Percentiles rank a stretch among this genome's conserved stretches.
Conservation (phyloP, 495 filamentous ascomycete genomes). For the Chaetomium fimeti region DNA sequence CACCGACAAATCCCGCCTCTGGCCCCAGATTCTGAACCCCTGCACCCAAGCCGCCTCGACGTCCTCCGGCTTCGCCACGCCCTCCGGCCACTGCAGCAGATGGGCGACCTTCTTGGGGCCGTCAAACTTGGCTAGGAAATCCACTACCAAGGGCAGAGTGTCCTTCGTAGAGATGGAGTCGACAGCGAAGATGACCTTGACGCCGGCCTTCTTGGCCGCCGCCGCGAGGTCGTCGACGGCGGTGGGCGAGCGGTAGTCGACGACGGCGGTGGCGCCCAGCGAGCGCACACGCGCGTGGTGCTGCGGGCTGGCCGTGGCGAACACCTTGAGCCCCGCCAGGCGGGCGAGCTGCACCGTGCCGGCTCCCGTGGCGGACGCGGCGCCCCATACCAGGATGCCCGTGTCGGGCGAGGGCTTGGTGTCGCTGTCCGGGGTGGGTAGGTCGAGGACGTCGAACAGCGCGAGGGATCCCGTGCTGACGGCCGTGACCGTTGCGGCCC, state of each 20-base stretch:
- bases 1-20: background rate
- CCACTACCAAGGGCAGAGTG: constrained; percentile 22
- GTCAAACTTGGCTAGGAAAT: constrained; percentile 19
- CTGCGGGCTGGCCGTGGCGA: constrained; percentile 38
- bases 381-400: constrained; percentile 60
- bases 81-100: constrained; percentile 15
- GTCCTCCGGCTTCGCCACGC: constrained; percentile 3
- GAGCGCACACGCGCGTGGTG: constrained; percentile 36
- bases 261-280: constrained; percentile 35
- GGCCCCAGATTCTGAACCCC: background rate
- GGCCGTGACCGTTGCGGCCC: constrained; percentile 40
- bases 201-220: constrained; percentile 27
- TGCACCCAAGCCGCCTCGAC: constrained; percentile 17
- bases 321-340: constrained; percentile 44
- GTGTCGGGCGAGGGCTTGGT: constrained; percentile 16
- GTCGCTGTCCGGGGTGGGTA: constrained; percentile 22
- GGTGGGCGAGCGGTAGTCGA: constrained; percentile 35
- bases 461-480: constrained; percentile 38
- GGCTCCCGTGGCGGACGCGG: constrained; percentile 55
- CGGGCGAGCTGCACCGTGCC: constrained; percentile 43
- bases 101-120: constrained; percentile 30
- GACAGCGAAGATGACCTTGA: constrained; percentile 31
- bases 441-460: constrained; percentile 37
- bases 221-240: constrained; percentile 35
- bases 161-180: constrained; percentile 38